These are phyloP conservation scores for Colletotrichum cereale DNA, from an alignment of 2,329 filamentous ascomycete species.

Conservation along the genomic window DNA sequence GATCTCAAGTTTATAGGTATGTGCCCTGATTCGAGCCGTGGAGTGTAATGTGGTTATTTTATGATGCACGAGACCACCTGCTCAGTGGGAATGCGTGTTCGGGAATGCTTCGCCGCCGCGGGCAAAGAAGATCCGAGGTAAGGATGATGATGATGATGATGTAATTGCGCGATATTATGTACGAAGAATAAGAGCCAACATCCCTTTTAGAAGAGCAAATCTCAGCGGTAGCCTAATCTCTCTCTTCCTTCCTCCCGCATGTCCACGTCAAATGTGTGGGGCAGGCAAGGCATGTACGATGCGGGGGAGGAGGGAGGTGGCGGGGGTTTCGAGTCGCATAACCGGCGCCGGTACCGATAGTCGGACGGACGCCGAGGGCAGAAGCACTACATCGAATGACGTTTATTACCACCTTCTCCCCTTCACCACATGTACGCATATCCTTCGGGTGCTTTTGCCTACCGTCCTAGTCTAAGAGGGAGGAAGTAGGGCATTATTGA, in stretches of 20 bases:
- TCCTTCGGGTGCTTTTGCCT: neutral
- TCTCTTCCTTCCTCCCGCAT: constrained; percentile 19
- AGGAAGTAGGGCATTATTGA: neutral
- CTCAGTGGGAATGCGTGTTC: neutral
- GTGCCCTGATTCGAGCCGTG: neutral
- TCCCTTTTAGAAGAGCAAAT: neutral
- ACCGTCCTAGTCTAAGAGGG: neutral
- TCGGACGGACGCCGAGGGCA: constrained; percentile 25
- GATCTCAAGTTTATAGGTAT: neutral
- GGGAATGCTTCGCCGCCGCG: neutral
- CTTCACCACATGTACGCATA: neutral
- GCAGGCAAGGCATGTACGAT: neutral
- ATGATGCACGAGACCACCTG: neutral
- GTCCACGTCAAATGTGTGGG: constrained; percentile 27
- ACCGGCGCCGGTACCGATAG: constrained; percentile 35
- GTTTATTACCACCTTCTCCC: neutral
- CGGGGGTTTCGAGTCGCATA: constrained; percentile 16
- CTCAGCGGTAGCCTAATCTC: neutral
- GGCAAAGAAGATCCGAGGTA: neutral
- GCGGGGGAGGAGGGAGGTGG: constrained; percentile 1
- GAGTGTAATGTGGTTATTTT: neutral
- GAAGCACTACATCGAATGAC: constrained; percentile 11
- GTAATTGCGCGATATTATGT: neutral
- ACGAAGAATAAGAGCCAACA: neutral
- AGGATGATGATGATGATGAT: neutral